Base-by-base conservation (phyloP, 192 early-diverging fungal species). In the Coemansia sp. region DNA sequence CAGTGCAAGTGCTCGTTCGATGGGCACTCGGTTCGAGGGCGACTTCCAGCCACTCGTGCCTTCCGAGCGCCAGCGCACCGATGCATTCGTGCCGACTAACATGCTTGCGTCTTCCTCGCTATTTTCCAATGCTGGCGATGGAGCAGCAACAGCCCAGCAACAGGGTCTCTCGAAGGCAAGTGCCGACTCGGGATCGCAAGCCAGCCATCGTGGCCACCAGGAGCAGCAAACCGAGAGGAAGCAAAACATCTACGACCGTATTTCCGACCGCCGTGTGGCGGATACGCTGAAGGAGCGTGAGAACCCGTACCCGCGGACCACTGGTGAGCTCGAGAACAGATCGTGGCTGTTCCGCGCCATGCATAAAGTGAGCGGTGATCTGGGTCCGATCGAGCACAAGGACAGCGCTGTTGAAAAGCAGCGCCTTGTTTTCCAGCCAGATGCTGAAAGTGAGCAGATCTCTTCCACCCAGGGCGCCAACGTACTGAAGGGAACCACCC, bases 381-480 rank as follows among this genome's bases (percentile, higher is more conserved):
- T 79, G 49, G 76, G 76, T 0, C 64, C 70, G 8, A 79, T 79
- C 37, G 76, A 79, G 64, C 76, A 79, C 43, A 65, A 69, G 46
- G 66, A 68, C 39, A 57, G 15, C 30, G 6, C 3, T 2, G n/a
- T 34, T 4, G 23, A 57, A 20, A 31, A 34, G 55, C 16, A 57
- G 55, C 55, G 55, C 30, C 28, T 57, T 2, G 31, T 57, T 12
- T 34, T 34, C 28, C 55, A 29, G 8, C 30, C 28, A 7, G 55
- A 57, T 8, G 2, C 55, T 31, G 10, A 1, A 16, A 23, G n/a
- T 7, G 40, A 58, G 56, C 60, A 61, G 31, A 58, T 33, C n/a
- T 48, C 60, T 1, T 31, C 43, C 0, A 35, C 46, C 26, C n/a
- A 52, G 12, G 48, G 23, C 8, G 61, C 48, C 61, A 52, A 63